phyloP scores from a whole-genome alignment of 2,329 filamentous ascomycete species.

The Nigrospora sphaerica region DNA sequence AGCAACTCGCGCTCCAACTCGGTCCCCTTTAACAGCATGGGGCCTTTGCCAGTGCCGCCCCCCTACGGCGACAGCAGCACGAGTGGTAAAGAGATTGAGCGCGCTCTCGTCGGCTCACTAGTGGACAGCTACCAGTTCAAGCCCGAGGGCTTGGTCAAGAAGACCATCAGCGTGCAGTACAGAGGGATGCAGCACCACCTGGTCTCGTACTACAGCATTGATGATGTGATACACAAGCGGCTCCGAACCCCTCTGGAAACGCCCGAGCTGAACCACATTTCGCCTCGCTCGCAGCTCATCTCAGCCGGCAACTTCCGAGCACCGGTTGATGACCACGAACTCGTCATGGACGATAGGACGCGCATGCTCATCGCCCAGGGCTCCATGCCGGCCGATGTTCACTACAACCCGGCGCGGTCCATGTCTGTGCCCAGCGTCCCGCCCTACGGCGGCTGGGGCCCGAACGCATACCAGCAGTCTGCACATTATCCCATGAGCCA shows the following conservation, averaged over 20 bases:
- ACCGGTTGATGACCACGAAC: conserved; percentile 48
- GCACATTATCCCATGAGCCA: background rate
- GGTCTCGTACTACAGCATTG: conserved; percentile 80
- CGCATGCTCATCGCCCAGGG: background rate
- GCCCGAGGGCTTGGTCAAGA: conserved; percentile 75
- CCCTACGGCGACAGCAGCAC: conserved; percentile 3
- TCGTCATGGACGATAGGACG: conserved; percentile 5
- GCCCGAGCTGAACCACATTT: conserved; percentile 38
- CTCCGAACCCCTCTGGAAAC: conserved; percentile 53
- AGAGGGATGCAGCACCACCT: conserved; percentile 74
- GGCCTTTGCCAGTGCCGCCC: background rate
- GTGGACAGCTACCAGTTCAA: conserved; percentile 91
- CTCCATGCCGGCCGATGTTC: background rate
- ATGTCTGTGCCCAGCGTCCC: conserved; percentile 5
- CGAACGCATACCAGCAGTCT: background rate
- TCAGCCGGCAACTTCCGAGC: conserved; percentile 60
- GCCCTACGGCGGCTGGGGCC: background rate
- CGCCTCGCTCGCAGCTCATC: conserved; percentile 51
- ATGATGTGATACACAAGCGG: conserved; percentile 62
- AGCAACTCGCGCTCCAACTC: conserved; percentile 16
- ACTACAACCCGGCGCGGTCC: background rate
- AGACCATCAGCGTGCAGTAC: conserved; percentile 78
- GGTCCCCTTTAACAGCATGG: conserved; percentile 3
- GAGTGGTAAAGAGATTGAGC: conserved; percentile 12
- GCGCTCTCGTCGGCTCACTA: conserved; percentile 65